A percentile compares a stretch with the other conserved stretches of the same genome.
Conservation (phyloP, 192 early-diverging fungal species). For the Umbelopsis vinacea region DNA sequence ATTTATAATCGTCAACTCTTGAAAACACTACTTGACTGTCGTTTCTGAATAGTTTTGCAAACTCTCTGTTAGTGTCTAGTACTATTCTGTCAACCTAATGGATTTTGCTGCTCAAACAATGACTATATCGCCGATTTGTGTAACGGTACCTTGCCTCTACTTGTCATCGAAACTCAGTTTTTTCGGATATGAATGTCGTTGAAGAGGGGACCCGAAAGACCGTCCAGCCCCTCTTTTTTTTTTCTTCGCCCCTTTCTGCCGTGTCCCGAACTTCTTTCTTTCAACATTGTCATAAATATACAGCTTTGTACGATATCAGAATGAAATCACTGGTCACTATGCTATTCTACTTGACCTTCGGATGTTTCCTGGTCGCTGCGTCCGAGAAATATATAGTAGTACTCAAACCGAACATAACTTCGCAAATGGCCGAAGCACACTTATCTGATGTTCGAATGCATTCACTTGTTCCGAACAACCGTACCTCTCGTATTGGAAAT, state of each 20-base stretch:
- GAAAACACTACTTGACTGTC: too few species aligned
- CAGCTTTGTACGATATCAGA: neutral
- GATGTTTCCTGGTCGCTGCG: neutral
- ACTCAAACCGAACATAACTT: slow-evolving; percentile 28
- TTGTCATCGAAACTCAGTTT: neutral
- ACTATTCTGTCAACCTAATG: too few species aligned
- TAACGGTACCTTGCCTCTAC: neutral
- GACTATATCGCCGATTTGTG: neutral
- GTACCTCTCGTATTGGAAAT: neutral
- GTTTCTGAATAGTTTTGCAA: too few species aligned
- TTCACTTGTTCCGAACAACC: neutral
- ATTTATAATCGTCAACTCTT: too few species aligned
- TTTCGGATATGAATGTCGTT: neutral
- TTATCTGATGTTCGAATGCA: neutral
- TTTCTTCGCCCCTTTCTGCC: neutral
- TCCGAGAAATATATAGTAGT: slow-evolving; percentile 33
- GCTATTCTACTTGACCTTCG: neutral
- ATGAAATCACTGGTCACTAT: neutral
- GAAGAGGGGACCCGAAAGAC: neutral
- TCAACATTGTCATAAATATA: neutral
- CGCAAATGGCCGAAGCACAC: slow-evolving; percentile 1
- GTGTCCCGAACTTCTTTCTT: neutral
- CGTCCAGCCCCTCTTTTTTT: neutral
- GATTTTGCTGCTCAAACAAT: neutral
- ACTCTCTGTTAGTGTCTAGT: too few species aligned